These are phyloP conservation scores for Lyophyllum semitale DNA, from an alignment of 768 basidiomycete genomes.

Conservation along the genomic window DNA sequence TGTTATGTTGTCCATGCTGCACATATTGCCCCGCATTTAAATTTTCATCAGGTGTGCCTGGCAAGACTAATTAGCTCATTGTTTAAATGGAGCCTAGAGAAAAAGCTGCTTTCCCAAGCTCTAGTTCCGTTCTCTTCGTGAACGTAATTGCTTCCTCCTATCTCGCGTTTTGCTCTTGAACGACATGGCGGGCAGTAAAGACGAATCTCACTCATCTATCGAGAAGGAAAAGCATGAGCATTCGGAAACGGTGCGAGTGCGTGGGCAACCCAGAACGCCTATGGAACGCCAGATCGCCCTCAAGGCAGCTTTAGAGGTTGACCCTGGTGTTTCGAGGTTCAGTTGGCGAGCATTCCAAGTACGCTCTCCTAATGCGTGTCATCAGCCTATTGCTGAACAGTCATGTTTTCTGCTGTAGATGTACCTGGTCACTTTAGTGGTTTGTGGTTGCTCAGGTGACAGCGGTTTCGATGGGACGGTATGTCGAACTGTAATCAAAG, in stretches of 20 bases:
- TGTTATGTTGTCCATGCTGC: not conserved
- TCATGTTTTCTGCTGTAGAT: constrained; percentile 26
- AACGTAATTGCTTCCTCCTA: not conserved
- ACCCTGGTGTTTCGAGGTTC: constrained; percentile 41
- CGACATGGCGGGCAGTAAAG: constrained; percentile 12
- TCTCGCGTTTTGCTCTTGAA: not conserved
- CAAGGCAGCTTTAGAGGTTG: constrained; percentile 38
- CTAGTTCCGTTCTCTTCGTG: not conserved
- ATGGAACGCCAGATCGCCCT: constrained; percentile 42
- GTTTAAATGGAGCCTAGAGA: not conserved
- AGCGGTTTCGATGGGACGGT: constrained; percentile 58
- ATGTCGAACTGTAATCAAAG: constrained; percentile 13
- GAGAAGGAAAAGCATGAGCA: constrained; percentile 24
- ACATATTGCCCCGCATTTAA: not conserved
- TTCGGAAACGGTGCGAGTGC: constrained; percentile 6
- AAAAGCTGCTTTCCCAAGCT: not conserved
- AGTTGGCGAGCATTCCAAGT: constrained; percentile 40
- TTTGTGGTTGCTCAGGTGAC: constrained; percentile 52
- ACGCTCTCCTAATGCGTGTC: not conserved
- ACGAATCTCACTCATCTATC: constrained; percentile 20
- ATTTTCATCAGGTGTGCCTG: not conserved
- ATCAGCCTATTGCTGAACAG: not conserved
- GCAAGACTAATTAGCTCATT: not conserved
- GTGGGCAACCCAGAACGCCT: constrained; percentile 29
- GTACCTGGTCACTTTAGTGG: constrained; percentile 47